Percentiles rank a stretch among this genome's conserved stretches.
phyloP scores from a whole-genome alignment of 176 grass and related monocot species.

The Oryza glaberrima region DNA sequence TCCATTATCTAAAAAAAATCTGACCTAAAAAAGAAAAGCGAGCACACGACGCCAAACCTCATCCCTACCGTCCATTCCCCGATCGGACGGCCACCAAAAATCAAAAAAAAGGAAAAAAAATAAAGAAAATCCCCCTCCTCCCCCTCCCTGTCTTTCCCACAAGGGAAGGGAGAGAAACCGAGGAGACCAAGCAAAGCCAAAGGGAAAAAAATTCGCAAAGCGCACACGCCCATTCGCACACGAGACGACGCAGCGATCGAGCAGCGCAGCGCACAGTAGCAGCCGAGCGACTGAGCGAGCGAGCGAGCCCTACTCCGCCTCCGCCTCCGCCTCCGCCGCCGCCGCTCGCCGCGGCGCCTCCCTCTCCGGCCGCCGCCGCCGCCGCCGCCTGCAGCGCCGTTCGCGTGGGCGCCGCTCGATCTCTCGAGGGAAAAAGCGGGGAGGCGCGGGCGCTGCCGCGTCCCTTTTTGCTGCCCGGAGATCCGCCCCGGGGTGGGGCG shows the following conservation, averaged over 20 bases:
- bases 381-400: no score
- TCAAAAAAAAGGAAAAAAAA: no score
- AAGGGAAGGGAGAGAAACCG: neutral
- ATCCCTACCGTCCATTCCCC: neutral
- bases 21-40: neutral
- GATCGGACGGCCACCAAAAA: slow-evolving; percentile 18
- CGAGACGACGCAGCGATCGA: slow-evolving; percentile 36
- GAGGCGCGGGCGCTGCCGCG: no score
- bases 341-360: neutral
- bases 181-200: neutral
- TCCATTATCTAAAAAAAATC: neutral
- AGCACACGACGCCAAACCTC: neutral
- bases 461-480: neutral
- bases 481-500: slow-evolving; percentile 24
- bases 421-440: neutral
- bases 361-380: neutral
- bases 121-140: no score
- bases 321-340: neutral
- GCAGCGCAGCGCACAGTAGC: slow-evolving; percentile 24
- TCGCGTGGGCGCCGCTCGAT: neutral
- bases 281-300: neutral
- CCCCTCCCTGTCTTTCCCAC: neutral
- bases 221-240: neutral
- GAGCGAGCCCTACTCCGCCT: neutral
- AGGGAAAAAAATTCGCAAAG: neutral